Conservation (phyloP, 1,139 yeast species). For the Lodderomyces metapsilosis region DNA sequence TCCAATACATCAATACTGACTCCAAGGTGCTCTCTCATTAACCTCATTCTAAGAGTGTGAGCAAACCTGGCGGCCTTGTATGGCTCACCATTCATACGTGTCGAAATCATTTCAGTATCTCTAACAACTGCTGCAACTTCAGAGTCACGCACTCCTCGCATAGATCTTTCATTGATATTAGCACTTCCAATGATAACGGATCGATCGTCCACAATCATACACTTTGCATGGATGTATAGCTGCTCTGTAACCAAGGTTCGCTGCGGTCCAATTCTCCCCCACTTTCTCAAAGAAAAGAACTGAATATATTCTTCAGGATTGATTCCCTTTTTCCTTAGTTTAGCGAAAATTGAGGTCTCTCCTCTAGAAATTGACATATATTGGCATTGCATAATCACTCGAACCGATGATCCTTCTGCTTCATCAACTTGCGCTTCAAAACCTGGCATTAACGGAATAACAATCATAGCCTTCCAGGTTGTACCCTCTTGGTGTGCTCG, state of each 20-base stretch:
- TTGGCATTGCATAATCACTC: constrained; percentile 97
- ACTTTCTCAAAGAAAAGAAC: constrained; percentile 86
- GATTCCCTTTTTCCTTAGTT: constrained; percentile 75
- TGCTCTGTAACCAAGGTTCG: constrained; percentile 83
- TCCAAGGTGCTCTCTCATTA: constrained; percentile 97
- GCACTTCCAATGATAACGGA: constrained; percentile 95
- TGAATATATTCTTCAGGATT: constrained; percentile 90
- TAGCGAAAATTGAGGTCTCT: constrained; percentile 81
- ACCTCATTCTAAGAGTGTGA: constrained; percentile 80
- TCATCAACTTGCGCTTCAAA: constrained; percentile 92
- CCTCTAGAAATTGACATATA: constrained; percentile 93
- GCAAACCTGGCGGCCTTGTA: constrained; percentile 85
- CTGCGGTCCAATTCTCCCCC: constrained; percentile 88
- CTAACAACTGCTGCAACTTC: constrained; percentile 88
- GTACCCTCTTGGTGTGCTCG: constrained; percentile 79
- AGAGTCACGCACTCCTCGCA: constrained; percentile 91
- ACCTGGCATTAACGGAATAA: constrained; percentile 97
- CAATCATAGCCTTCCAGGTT: constrained; percentile 84
- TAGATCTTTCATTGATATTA: constrained; percentile 91
- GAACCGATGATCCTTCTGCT: constrained; percentile 89
- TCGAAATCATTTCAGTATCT: constrained; percentile 72
- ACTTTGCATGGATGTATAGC: constrained; percentile 89
- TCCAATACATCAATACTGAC: constrained; percentile 88
- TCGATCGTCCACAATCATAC: constrained; percentile 91
- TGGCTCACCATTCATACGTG: constrained; percentile 79